Base-by-base conservation (phyloP, 345 rosid species). In the Eucalyptus polybractea region DNA sequence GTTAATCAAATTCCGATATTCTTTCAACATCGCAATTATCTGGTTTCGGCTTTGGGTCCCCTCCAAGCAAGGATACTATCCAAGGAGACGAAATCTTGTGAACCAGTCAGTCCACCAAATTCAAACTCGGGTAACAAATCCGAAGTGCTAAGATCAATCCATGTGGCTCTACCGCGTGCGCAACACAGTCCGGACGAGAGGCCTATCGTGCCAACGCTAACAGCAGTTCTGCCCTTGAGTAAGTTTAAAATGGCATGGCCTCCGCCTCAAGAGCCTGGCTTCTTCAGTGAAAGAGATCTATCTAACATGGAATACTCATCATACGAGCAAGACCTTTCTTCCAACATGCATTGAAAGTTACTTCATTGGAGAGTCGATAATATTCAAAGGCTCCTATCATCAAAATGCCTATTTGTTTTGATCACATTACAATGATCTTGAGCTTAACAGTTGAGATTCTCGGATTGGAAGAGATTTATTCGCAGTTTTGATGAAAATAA, bases 61-160 rank as follows among this genome's bases (percentile, higher is more conserved):
- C 76, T n/a, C 40, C 86, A 91, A 92, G 90, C 93, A 67, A 91
- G 91, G 91, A 86, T n/a, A 80, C 87, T 90, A 40, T 81, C 53
- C 45, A 89, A 29, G 80, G 92, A 92, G 65, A 86, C 29, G 24
- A 92, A 62, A 53, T 29, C 33, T 13, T 33, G 86, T 2, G 91
- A 89, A 54, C 42, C 89, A 58, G 53, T 90, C 10, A 92, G 22
- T 42, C 54, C 83, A 60, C 47, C 76, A 44, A 65, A 69, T 47
- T 47, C 56, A 81, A 88, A 87, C 31, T 91, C 88, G 19, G 83
- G 86, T 33, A 50, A 72, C 51, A 8, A 44, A 50, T 19, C 90
- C 13, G 90, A 92, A 87, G 67, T 60, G 25, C 51, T 89, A 56
- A 40, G 92, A 37, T 88, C 89, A 47, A 91, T 91, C 58, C 91